Evolutionary conservation across 164 flowering plant genomes (phyloP).

Genomic region (Macadamia tetraphylla): DNA sequence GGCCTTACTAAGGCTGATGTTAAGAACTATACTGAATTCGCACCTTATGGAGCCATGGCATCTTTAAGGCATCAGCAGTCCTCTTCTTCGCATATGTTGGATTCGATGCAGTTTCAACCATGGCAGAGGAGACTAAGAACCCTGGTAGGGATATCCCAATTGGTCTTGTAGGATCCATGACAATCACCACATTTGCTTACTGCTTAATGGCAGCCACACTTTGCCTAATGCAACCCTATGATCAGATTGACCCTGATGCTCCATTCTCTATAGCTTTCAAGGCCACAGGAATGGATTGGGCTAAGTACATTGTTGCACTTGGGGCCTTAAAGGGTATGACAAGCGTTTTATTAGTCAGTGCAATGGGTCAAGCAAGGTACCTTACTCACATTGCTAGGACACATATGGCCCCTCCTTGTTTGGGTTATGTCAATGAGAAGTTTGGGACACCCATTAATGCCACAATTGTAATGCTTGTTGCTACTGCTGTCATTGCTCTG

Average conservation of each 20-base stretch:
- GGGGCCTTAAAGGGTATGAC: slow-evolving; percentile 78
- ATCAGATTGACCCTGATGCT: slow-evolving; percentile 32
- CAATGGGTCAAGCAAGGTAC: slow-evolving; percentile 73
- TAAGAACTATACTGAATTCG: slow-evolving; percentile 29
- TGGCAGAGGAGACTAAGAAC: slow-evolving; percentile 60
- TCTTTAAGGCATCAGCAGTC: slow-evolving; percentile 44
- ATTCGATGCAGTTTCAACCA: slow-evolving; percentile 51
- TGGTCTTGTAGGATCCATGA: slow-evolving; percentile 50
- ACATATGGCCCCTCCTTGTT: slow-evolving; percentile 72
- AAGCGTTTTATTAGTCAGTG: slow-evolving; percentile 45
- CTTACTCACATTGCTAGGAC: slow-evolving; percentile 77
- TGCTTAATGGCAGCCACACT: slow-evolving; percentile 37
- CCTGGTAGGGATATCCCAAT: slow-evolving; percentile 56
- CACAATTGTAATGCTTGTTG: slow-evolving; percentile 42
- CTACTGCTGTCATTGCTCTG: slow-evolving; percentile 51
- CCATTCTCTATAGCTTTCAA: slow-evolving; percentile 58
- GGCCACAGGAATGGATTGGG: slow-evolving; percentile 52
- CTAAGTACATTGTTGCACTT: slow-evolving; percentile 55
- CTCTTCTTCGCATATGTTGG: slow-evolving; percentile 59
- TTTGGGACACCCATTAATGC: slow-evolving; percentile 72
- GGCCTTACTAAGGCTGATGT: slow-evolving; percentile 45
- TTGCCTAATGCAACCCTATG: slow-evolving; percentile 44
- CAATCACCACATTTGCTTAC: slow-evolving; percentile 23
- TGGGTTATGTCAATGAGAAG: slow-evolving; percentile 36
- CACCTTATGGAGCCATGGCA: slow-evolving; percentile 43